Evolutionary conservation across 305 asterid species (phyloP), one percentile per base, ranked within the genome.

Genomic region (Fraxinus dipetala): DNA sequence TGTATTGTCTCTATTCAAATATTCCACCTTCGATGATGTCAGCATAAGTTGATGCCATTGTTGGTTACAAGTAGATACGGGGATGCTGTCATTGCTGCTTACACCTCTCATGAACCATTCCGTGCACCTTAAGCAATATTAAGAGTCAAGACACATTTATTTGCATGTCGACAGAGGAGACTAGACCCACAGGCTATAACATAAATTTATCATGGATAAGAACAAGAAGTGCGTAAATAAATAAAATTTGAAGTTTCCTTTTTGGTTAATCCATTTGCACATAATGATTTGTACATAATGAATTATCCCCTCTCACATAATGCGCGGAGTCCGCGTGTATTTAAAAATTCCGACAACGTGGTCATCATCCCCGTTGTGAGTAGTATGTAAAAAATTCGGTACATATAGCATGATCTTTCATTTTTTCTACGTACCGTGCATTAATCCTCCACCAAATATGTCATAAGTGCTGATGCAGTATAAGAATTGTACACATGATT

Each of bases 101-200:
- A 11, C 35, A 28, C 36, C 74, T 85, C 89, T 85, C 87, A 82
- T 85, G 79, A 90, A 81, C 94, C 92, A 89, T 80, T 87, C 93
- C 6, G 84, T 63, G 85, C 86, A 40, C 83, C 93, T 92, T 83
- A 87, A 76, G 14, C 69, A 48, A 78, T 16, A 74, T 79, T 48
- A 48, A 51, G 26, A 48, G 11, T 51, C 78, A 75, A 72, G 30
- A 81, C 32, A 48, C 81, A 85, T 78, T 13, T 67, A 28, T 10
- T 86, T 80, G 82, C 85, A 78, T 51, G 72, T 34, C 10, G 79
- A 72, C 83, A 82, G 79, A 20, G 61, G 24, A 80, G 20, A 76
- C 75, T 2, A 78, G 78, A 85, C 78, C 80, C 86, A 76, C 85
- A 84, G 10, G 38, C 59, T 45, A 4, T 35, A 22, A 43, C 75